These are phyloP conservation scores for Pseudonectria buxi DNA, from an alignment of 2,329 filamentous ascomycete genomes.

Conservation along the genomic window DNA sequence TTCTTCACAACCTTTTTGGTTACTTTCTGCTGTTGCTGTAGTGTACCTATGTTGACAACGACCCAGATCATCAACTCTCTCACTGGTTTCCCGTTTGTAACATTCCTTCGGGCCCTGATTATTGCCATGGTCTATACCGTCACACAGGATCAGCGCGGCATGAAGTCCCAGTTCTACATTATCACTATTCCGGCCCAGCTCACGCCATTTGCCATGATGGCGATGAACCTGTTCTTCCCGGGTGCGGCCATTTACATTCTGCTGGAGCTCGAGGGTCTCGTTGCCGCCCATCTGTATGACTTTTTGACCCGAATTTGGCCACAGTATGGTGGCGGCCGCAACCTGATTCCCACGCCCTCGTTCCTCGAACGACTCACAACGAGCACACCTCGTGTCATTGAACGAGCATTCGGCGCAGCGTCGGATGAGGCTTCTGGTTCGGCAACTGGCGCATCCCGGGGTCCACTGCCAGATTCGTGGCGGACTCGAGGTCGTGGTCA, in stretches of 20 bases:
- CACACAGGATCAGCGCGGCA: constrained; percentile 75
- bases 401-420: constrained; percentile 45
- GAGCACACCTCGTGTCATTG: constrained; percentile 27
- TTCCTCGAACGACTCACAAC: constrained; percentile 62
- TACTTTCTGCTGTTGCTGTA: constrained; percentile 12
- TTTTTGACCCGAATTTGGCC: constrained; percentile 87
- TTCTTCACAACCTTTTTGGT: constrained; percentile 14
- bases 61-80: constrained; percentile 27
- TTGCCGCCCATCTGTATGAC: constrained; percentile 85
- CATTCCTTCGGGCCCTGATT: constrained; percentile 60
- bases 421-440: constrained; percentile 28
- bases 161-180: constrained; percentile 72
- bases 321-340: constrained; percentile 75
- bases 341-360: constrained; percentile 65
- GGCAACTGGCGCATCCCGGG: constrained; percentile 35
- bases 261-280: constrained; percentile 66
- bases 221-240: constrained; percentile 61
- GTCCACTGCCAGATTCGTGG: constrained; percentile 58
- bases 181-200: constrained; percentile 76
- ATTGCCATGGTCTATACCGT: constrained; percentile 79
- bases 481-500: constrained; percentile 54
- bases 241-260: constrained; percentile 50
- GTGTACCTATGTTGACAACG: constrained; percentile 16
- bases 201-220: constrained; percentile 73
- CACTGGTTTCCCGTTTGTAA: constrained; percentile 25